Conservation (phyloP, 495 filamentous ascomycete genomes). For the Umbilicaria muhlenbergii region DNA sequence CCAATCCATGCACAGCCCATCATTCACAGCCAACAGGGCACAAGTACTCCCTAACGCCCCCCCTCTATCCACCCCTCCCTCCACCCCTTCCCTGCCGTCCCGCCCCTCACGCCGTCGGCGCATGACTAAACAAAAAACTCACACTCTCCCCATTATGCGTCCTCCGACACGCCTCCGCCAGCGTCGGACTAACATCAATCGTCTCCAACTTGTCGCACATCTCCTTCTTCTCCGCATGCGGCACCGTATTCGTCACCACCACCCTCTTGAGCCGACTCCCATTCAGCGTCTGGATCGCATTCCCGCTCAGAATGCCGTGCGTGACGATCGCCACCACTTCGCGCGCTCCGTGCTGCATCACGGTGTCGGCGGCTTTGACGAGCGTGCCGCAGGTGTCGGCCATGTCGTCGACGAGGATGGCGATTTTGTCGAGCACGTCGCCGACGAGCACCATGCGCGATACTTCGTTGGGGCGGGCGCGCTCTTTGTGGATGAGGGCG, state of each 20-base stretch:
- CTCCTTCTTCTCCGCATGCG: conserved; percentile 68
- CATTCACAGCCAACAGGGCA: no score
- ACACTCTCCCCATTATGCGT: conserved; percentile 95
- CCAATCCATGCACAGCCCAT: no score
- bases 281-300: conserved; percentile 83
- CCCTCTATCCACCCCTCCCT: conserved; percentile 9
- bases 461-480: conserved; percentile 87
- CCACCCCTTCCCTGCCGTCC: not conserved
- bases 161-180: conserved; percentile 49
- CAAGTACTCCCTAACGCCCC: conserved; percentile 3
- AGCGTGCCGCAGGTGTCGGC: conserved; percentile 94
- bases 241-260: conserved; percentile 96
- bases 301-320: conserved; percentile 85
- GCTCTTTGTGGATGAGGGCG: conserved; percentile 98
- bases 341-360: conserved; percentile 76
- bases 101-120: conserved; percentile 36
- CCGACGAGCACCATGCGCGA: conserved; percentile 81
- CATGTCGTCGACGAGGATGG: conserved; percentile 79
- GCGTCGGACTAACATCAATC: conserved; percentile 86
- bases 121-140: conserved; percentile 88
- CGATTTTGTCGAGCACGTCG: conserved; percentile 41
- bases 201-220: conserved; percentile 64
- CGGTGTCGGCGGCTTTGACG: conserved; percentile 80
- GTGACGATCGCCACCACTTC: conserved; percentile 91
- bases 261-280: conserved; percentile 59